Conservation (phyloP, 495 filamentous ascomycete genomes). For the Delitschia confertaspora region DNA sequence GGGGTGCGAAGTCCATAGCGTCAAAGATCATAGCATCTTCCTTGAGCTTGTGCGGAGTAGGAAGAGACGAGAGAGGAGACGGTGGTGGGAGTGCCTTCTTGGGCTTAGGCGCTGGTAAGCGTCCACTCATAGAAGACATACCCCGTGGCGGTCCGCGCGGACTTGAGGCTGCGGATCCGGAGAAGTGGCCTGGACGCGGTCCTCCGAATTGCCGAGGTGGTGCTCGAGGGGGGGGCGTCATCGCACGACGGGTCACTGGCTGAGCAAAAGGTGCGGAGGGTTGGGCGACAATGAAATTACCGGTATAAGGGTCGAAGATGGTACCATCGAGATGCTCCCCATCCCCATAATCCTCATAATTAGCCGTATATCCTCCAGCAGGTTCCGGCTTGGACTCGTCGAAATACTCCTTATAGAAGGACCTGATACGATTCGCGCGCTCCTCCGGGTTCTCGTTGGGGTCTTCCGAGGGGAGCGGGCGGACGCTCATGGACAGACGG, state of each 20-base stretch:
- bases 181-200: constrained; percentile 35
- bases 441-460: constrained; percentile 83
- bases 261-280: constrained; percentile 59
- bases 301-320: constrained; percentile 64
- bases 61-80: constrained; percentile 60
- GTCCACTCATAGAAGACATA: constrained; percentile 31
- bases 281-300: constrained; percentile 61
- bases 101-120: constrained; percentile 44
- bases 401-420: constrained; percentile 99
- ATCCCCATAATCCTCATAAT: constrained; percentile 62
- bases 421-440: constrained; percentile 90
- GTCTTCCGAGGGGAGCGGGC: constrained; percentile 84
- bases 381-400: constrained; percentile 65
- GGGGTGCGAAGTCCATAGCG: constrained; percentile 83
- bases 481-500: constrained; percentile 77
- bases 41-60: constrained; percentile 75
- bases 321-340: constrained; percentile 57
- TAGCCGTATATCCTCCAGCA: constrained; percentile 37
- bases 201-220: constrained; percentile 60
- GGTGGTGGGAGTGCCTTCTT: constrained; percentile 66
- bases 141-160: constrained; percentile 31
- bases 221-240: constrained; percentile 86
- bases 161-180: constrained; percentile 22
- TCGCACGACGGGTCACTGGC: constrained; percentile 77
- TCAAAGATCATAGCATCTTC: constrained; percentile 69